A percentile compares a stretch with the other conserved stretches of the same genome.
phyloP scores from a whole-genome alignment of 164 flowering plant species.

The Stephania cephalantha region DNA sequence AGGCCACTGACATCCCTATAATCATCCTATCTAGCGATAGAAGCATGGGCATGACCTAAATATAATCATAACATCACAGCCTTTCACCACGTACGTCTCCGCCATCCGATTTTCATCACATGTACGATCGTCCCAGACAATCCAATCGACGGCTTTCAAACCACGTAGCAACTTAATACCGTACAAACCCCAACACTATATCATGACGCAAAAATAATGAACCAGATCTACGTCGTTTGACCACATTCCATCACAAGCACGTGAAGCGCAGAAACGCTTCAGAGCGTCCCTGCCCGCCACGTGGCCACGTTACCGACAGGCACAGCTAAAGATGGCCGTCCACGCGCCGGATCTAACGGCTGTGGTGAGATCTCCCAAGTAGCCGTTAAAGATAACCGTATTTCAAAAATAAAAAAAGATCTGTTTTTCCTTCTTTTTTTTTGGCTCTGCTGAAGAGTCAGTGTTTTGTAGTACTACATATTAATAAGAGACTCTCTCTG shows the following conservation, averaged over 20 bases:
- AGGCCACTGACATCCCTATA: background rate
- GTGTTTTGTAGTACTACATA: slow-evolving; percentile 5
- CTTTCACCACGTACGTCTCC: background rate
- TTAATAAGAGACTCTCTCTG: background rate
- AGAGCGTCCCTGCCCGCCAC: slow-evolving; percentile 3
- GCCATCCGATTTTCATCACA: background rate
- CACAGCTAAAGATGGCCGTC: background rate
- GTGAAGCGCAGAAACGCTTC: slow-evolving; percentile 7
- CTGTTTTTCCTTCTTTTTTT: background rate
- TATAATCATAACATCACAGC: background rate
- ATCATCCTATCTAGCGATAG: background rate
- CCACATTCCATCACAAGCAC: background rate
- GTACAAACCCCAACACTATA: background rate
- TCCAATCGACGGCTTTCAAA: background rate
- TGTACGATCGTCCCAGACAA: background rate
- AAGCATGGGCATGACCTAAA: background rate
- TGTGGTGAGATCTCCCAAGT: background rate
- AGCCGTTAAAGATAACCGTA: slow-evolving; percentile 16
- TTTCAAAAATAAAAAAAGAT: slow-evolving; percentile 12
- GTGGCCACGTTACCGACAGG: background rate
- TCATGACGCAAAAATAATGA: background rate
- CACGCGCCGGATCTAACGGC: slow-evolving; percentile 5
- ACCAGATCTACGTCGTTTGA: background rate
- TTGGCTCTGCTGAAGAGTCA: slow-evolving; percentile 1
- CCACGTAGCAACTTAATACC: background rate